Evolutionary conservation across 441 rosid species (phyloP), one percentile per base, ranked within the genome.

Genomic region (Raphanus hybrid): DNA sequence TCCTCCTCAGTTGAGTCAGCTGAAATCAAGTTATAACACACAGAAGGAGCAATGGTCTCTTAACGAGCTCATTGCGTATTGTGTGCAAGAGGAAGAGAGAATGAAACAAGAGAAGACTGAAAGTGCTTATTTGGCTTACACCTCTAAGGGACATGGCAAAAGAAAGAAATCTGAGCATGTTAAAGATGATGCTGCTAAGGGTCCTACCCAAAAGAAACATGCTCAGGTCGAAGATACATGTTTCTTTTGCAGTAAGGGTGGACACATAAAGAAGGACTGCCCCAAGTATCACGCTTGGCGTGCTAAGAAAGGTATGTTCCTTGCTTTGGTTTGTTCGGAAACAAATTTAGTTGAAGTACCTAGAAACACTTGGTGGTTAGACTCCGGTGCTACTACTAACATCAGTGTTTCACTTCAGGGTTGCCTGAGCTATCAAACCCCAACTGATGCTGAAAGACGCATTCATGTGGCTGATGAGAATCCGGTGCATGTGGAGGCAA

Each of bases 221-320:
- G 32, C 14, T 58, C 10, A 57, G 61, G n/a, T 57, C 9, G 61
- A 57, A 57, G 27, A 57, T 65, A 27, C 72, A 2, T 68, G 14
- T 5, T 68, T 50, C 41, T 68, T 68, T 26, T 26, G 61, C 4
- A 50, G 32, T n/a, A 50, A 68, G 15, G 2, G 3, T 68, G 72
- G 72, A 41, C 43, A 68, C 5, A 50, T 68, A 39, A 68, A 45
- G 54, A 50, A 4, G 59, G 52, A 5, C n/a, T 50, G 43, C 18
- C 10, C 6, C 4, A 26, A 50, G 26, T 68, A 50, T 15, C 41
- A 52, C 20, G 43, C 55, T 26, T 68, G 35, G 27, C 27, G 43
- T 68, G 61, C 8, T 6, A 68, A 50, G 26, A 68, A 48, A 50
- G 60, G 71, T 48, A 68, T 48, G 43, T 48, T 10, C 23, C 27